Evolutionary conservation across 2,329 filamentous ascomycete genomes (phyloP), one percentile per base, ranked within the genome.

Genomic region (Fusarium annulatum): DNA sequence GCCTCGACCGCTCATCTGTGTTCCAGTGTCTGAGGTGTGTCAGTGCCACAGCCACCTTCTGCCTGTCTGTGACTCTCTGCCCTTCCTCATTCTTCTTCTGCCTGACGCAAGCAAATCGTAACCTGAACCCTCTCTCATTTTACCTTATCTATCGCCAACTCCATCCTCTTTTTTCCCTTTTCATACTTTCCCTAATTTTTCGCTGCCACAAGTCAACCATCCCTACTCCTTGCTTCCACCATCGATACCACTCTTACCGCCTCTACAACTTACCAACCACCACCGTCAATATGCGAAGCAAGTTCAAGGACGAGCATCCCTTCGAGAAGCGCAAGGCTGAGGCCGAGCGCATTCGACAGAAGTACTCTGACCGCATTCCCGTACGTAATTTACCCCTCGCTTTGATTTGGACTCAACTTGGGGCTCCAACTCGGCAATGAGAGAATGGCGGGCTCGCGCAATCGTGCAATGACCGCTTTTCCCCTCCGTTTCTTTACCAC

Each of bases 311-410:
- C 92, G 96, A 98, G 91, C 96, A 98, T 85, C 95, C 94, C 80
- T 98, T 98, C 84, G 96, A 98, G 93, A 99, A 99, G 94, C 95
- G 96, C 88, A 98, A 98, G 94, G 96, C 96, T 77, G 96, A 99
- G 88, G 96, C 96, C 83, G 96, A 99, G 89, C 95, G 96, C 85
- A 98, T 98, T 84, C 95, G 96, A 78, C 95, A 98, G 88, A 99
- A 99, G 87, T 99, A 99, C 84, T 92, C 94, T 78, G 96, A 99
- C 85, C 94, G 96, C 80, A 99, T 99, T 86, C 96, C 96, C 58
- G 96, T 98, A 91, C 84, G 95, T 91, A 69, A 63, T 67, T 75
- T 62, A 62, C 61, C 45, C 30, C 36, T 56, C 59, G 28, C 61
- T 28, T 51, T 51, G 43, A 21, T 62, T 64, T 56, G 42, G 21